Percentiles rank a stretch among this genome's conserved stretches.
Conservation (phyloP, 345 rosid genomes). For the Eucalyptus erythrocorys region DNA sequence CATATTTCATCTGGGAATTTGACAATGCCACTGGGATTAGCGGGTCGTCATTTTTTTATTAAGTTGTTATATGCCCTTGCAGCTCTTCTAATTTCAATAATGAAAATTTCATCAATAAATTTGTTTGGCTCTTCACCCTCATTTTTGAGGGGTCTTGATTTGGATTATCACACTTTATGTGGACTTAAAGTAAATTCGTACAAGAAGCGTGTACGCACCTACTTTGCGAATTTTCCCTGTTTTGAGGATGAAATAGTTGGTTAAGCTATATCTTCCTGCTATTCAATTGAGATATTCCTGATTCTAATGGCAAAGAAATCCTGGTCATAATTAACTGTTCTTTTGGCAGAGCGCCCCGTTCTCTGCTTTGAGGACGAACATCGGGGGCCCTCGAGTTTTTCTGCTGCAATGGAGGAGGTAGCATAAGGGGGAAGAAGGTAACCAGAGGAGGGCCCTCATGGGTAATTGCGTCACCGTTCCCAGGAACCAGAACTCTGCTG, state of each 20-base stretch:
- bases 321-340: background rate
- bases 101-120: background rate
- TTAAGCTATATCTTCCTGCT: background rate
- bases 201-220: background rate
- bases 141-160: background rate
- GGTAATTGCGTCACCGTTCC: slow-evolving; percentile 25
- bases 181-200: background rate
- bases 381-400: background rate
- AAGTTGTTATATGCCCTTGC: background rate
- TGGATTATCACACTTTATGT: background rate
- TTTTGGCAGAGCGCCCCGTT: slow-evolving; percentile 52
- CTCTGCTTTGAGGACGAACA: slow-evolving; percentile 14
- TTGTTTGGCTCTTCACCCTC: background rate
- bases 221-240: background rate
- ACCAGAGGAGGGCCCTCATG: background rate
- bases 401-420: background rate
- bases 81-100: background rate
- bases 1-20: background rate
- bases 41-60: background rate
- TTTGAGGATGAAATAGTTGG: background rate
- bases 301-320: background rate
- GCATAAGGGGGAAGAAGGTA: background rate
- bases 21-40: background rate
- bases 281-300: background rate
- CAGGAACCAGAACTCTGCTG: background rate